Evolutionary conservation across 805 yeast genomes (phyloP), one percentile per base, ranked within the genome.

Genomic region (Kockiozyma suomiensis): DNA sequence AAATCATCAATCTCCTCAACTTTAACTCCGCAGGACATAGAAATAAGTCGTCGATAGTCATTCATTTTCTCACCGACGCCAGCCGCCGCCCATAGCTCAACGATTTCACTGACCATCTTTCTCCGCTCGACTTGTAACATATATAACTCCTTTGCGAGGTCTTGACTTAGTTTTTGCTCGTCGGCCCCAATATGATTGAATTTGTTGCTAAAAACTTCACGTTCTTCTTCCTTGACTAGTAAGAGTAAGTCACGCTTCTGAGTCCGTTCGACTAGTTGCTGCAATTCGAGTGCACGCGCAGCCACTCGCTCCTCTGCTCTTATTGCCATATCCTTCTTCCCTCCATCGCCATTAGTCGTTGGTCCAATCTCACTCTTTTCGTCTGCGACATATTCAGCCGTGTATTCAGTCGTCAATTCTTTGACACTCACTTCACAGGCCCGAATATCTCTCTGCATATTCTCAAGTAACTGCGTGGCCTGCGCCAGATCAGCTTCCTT

Each of bases 1-100:
- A 90, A 79, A 32, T 88, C 87, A 66, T 87, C 90, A 59, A 93
- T 86, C 61, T 88, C 94, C 61, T 89, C 96, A 21, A 85, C 80
- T 51, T 85, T 83, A 56, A 90, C 79, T 1, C 90, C 96, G 71
- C 96, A 88, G 50, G 90, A 82, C 49, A 85, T 76, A 25, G 93
- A 82, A 45, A 94, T 85, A 62, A 93, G 78, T 69, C 85, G 84
- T 64, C 96, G 80, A 76, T 93, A 87, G 71, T 90, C 90, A 68
- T 84, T 81, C 83, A 89, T 86, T 72, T 85, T 87, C 32, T 76
- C 77, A 13, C 81, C 77, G 50, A 72, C 79, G 21, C 78, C 78
- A 0, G 81, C 76, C 41, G 79, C 73, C 28, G 82, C 80, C 67
- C 76, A 76, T 45, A 78, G 68, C 56, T 80, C 77, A 7, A 85